phyloP scores from a whole-genome alignment of 192 early-diverging fungal species.

The Coemansia sp. region DNA sequence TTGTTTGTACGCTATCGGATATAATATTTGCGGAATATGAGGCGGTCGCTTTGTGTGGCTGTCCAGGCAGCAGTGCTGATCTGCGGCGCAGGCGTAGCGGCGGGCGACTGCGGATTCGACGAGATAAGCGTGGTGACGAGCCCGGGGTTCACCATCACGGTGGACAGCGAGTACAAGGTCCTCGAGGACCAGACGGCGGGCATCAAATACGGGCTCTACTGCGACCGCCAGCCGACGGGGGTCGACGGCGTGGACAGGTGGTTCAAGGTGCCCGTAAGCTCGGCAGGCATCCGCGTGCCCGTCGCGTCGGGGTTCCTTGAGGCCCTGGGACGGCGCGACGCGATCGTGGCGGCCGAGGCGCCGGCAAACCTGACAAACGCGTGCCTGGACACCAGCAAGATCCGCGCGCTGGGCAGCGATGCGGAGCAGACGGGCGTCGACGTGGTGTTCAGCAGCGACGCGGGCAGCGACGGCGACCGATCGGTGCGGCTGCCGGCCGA shows the following conservation, averaged over 20 bases:
- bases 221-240: constrained; percentile 31
- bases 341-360: constrained; percentile 14
- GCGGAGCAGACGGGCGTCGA: constrained; percentile 6
- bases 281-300: constrained; percentile 30
- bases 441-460: constrained; percentile 30
- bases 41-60: too few species aligned
- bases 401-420: constrained; percentile 10
- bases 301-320: constrained; percentile 46
- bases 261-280: constrained; percentile 45
- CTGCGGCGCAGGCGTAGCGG: constrained; percentile 1
- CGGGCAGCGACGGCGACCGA: constrained; percentile 22
- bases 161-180: constrained; percentile 47
- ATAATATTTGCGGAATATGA: too few species aligned
- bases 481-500: constrained; percentile 32
- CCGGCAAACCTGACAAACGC: constrained; percentile 35
- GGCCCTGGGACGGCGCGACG: constrained; percentile 19
- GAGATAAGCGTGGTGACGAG: constrained; percentile 13
- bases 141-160: constrained; percentile 44
- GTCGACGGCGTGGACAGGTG: constrained; percentile 35
- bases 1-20: too few species aligned
- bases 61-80: constrained; percentile 3
- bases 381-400: constrained; percentile 25
- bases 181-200: constrained; percentile 29
- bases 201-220: constrained; percentile 43
- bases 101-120: constrained; percentile 34